Conservation (phyloP, 2,329 filamentous ascomycete genomes). For the Coniella vitis region DNA sequence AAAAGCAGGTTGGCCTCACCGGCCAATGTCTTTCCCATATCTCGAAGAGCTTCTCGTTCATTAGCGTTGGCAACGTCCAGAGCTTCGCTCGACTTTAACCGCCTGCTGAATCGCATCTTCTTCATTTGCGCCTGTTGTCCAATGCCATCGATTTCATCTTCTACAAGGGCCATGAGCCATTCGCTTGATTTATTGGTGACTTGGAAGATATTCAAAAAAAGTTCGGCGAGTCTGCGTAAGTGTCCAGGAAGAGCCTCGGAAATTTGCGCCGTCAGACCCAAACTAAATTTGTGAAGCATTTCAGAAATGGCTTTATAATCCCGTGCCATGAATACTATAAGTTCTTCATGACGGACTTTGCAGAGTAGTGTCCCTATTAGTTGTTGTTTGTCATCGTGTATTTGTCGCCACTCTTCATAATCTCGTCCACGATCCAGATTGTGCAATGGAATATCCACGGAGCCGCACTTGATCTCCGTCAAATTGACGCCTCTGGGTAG, state of each 20-base stretch:
- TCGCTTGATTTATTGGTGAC: conserved; percentile 77
- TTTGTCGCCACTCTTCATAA: conserved; percentile 80
- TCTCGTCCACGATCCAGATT: conserved; percentile 72
- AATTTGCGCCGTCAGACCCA: conserved; percentile 78
- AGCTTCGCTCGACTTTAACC: conserved; percentile 66
- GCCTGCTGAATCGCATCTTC: conserved; percentile 64
- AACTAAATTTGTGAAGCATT: conserved; percentile 76
- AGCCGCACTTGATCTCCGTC: conserved; percentile 53
- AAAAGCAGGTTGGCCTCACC: conserved; percentile 93
- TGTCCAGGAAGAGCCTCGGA: conserved; percentile 71
- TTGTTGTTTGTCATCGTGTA: conserved; percentile 70
- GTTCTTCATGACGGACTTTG: conserved; percentile 77
- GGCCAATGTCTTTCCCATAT: conserved; percentile 71
- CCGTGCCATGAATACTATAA: conserved; percentile 77
- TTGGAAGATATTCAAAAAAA: conserved; percentile 90
- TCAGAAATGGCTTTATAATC: conserved; percentile 82
- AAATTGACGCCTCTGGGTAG: conserved; percentile 35
- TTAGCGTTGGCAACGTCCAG: conserved; percentile 43
- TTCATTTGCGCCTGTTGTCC: conserved; percentile 73
- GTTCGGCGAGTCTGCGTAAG: conserved; percentile 74
- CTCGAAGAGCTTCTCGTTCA: conserved; percentile 65
- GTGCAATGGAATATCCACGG: conserved; percentile 76
- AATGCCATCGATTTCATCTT: conserved; percentile 94
- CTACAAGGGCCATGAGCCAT: conserved; percentile 88
- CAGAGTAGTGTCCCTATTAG: conserved; percentile 77